Conservation (phyloP, 2,329 filamentous ascomycete species). For the Colletotrichum limetticola region DNA sequence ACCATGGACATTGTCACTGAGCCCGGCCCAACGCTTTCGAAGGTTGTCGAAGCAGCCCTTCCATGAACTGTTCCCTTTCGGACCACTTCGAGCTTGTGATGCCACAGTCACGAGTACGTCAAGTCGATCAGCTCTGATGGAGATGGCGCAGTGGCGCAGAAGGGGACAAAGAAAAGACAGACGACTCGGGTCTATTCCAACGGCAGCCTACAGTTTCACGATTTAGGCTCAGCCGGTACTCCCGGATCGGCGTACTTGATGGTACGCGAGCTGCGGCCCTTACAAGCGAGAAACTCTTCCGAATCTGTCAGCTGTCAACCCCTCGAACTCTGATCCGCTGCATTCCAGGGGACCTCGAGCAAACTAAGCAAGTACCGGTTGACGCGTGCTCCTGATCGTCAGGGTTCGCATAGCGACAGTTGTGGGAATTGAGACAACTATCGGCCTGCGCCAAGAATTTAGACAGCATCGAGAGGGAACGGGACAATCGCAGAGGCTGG, state of each 20-base stretch:
- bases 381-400: background rate
- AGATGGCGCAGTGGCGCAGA: background rate
- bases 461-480: background rate
- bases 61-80: background rate
- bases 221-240: background rate
- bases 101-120: background rate
- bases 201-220: conserved; percentile 4
- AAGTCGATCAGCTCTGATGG: background rate
- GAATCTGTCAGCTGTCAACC: background rate
- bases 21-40: background rate
- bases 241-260: conserved; percentile 1
- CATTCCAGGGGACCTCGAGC: too few relatives aligned
- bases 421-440: background rate
- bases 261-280: background rate
- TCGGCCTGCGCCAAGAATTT: background rate
- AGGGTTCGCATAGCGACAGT: background rate
- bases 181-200: background rate
- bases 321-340: background rate
- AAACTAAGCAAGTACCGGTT: background rate
- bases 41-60: background rate
- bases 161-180: conserved; percentile 5
- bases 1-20: background rate
- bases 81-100: background rate
- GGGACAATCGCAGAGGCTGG: background rate
- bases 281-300: background rate